A percentile compares a stretch with the other conserved stretches of the same genome.
These are phyloP conservation scores for Setaria viridis DNA, from an alignment of 202 grass and related monocot species.

Conservation along the genomic window DNA sequence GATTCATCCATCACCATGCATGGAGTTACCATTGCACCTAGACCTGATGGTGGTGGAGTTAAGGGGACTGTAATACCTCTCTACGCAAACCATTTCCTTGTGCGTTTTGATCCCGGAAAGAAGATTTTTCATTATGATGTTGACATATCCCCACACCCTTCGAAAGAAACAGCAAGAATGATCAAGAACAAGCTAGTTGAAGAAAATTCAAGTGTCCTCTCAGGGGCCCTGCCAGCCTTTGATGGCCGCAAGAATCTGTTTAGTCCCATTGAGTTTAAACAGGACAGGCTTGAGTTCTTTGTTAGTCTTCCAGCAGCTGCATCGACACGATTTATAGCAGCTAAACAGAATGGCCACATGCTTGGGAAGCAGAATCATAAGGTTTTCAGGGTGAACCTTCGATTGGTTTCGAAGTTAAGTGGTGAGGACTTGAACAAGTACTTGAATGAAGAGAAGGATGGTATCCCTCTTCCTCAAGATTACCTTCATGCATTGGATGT, in stretches of 20 bases:
- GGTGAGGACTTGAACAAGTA: conserved; percentile 78
- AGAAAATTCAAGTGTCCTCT: conserved; percentile 75
- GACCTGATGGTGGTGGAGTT: conserved; percentile 74
- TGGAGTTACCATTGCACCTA: conserved; percentile 45
- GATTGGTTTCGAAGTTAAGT: conserved; percentile 79
- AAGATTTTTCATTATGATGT: conserved; percentile 92
- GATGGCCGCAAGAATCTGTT: conserved; percentile 93
- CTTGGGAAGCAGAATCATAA: conserved; percentile 57
- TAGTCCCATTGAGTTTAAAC: conserved; percentile 77
- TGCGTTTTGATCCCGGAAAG: conserved; percentile 64
- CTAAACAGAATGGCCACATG: conserved; percentile 43
- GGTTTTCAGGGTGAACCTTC: conserved; percentile 86
- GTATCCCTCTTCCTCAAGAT: conserved; percentile 82
- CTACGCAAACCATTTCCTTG: conserved; percentile 88
- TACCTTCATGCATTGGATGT: conserved; percentile 92
- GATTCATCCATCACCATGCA: conserved; percentile 36
- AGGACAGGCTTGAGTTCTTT: conserved; percentile 71
- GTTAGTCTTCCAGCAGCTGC: conserved; percentile 65
- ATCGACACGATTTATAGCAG: conserved; percentile 23
- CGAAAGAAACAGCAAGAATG: conserved; percentile 87
- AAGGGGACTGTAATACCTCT: conserved; percentile 74
- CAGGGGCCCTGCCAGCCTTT: conserved; percentile 67
- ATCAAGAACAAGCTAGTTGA: conserved; percentile 92
- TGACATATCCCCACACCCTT: conserved; percentile 74
- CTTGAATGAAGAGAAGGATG: conserved; percentile 63